A percentile compares a stretch with the other conserved stretches of the same genome.
These are phyloP conservation scores for Naganishia cerealis DNA, from an alignment of 1,284 basidiomycete genomes.

Conservation along the genomic window DNA sequence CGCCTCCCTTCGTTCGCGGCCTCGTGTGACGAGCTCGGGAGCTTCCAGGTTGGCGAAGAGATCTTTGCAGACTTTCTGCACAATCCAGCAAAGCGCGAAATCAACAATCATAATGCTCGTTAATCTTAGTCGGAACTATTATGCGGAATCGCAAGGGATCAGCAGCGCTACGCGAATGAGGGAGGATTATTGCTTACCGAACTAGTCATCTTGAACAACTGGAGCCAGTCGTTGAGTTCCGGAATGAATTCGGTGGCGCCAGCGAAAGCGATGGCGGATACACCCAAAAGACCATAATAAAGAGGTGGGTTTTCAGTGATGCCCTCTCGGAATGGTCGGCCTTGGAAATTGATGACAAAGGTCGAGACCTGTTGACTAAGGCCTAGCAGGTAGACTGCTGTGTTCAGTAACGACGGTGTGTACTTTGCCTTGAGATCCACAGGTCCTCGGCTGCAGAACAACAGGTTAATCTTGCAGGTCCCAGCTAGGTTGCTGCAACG, in stretches of 20 bases:
- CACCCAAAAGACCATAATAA: slow-evolving; percentile 86
- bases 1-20: slow-evolving; percentile 68
- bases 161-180: neutral
- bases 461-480: neutral
- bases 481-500: neutral
- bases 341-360: slow-evolving; percentile 95
- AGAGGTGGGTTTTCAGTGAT: slow-evolving; percentile 87
- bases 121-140: slow-evolving; percentile 75
- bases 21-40: slow-evolving; percentile 76
- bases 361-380: slow-evolving; percentile 94
- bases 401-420: slow-evolving; percentile 86
- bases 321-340: slow-evolving; percentile 91
- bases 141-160: neutral
- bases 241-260: slow-evolving; percentile 91
- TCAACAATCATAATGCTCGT: slow-evolving; percentile 81
- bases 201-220: slow-evolving; percentile 86
- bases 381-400: slow-evolving; percentile 88
- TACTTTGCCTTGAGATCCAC: slow-evolving; percentile 94
- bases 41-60: slow-evolving; percentile 88
- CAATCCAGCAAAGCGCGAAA: slow-evolving; percentile 80
- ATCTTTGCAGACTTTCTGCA: slow-evolving; percentile 79
- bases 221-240: slow-evolving; percentile 93
- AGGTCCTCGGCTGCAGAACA: slow-evolving; percentile 62
- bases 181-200: slow-evolving; percentile 59
- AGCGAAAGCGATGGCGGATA: slow-evolving; percentile 83